Evolutionary conservation across 177 flowering plant genomes (phyloP).

Genomic region (Telopea speciosissima): DNA sequence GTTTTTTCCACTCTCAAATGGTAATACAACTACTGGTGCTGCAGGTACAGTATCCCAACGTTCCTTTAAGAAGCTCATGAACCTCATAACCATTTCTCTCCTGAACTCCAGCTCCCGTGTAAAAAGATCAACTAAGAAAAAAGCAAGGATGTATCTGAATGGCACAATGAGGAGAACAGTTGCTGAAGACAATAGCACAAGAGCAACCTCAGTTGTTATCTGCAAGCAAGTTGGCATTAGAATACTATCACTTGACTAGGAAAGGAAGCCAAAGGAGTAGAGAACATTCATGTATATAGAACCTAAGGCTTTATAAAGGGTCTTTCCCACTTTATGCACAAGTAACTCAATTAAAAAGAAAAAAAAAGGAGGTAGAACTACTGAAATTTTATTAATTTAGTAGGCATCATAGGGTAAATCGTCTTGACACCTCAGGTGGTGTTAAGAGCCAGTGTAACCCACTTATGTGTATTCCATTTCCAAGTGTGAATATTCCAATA

Average conservation of each 20-base stretch:
- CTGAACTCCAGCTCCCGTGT: slow-evolving; percentile 83
- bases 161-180: slow-evolving; percentile 61
- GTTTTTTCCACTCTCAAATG: slow-evolving; percentile 44
- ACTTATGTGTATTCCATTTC: too few relatives aligned
- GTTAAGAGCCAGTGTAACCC: too few relatives aligned
- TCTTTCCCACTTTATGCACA: too few relatives aligned
- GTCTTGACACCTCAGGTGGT: too few relatives aligned
- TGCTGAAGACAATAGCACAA: slow-evolving; percentile 54
- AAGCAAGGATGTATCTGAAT: slow-evolving; percentile 66
- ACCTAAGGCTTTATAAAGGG: not conserved
- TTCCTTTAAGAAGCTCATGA: slow-evolving; percentile 57
- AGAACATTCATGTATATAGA: not conserved
- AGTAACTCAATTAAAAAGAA: too few relatives aligned
- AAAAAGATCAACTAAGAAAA: slow-evolving; percentile 65
- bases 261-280: not conserved
- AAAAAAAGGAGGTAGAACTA: too few relatives aligned
- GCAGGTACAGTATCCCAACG: slow-evolving; percentile 90
- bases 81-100: slow-evolving; percentile 60
- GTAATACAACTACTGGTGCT: slow-evolving; percentile 77
- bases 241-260: not conserved
- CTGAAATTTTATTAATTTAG: too few relatives aligned
- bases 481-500: too few relatives aligned
- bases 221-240: slow-evolving; percentile 25
- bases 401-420: too few relatives aligned
- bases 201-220: slow-evolving; percentile 82